These are phyloP conservation scores for Xylaria scruposa DNA, from an alignment of 495 filamentous ascomycete species.

Conservation along the genomic window DNA sequence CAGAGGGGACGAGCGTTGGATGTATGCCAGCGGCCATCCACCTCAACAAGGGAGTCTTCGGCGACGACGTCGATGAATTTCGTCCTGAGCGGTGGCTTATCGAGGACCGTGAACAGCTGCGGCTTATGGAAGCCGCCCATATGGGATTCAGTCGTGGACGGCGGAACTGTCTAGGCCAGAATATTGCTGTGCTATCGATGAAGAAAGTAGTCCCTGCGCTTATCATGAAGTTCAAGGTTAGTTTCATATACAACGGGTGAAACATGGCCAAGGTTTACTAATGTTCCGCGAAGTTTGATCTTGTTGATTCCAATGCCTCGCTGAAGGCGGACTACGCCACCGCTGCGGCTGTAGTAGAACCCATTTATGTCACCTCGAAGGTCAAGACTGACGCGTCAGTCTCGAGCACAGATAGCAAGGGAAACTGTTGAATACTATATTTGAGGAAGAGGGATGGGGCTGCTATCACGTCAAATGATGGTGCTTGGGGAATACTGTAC, in stretches of 20 bases:
- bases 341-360: slow-evolving; percentile 19
- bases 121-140: slow-evolving; percentile 52
- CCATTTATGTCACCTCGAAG: slow-evolving; percentile 29
- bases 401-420: background rate
- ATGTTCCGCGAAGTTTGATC: slow-evolving; percentile 27
- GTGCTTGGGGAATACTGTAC: background rate
- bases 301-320: slow-evolving; percentile 30
- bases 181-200: slow-evolving; percentile 67
- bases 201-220: slow-evolving; percentile 69
- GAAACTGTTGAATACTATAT: background rate
- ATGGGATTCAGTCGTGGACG: slow-evolving; percentile 65
- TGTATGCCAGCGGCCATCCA: slow-evolving; percentile 53
- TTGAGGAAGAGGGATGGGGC: background rate
- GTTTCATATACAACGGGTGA: background rate
- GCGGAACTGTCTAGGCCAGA: slow-evolving; percentile 68
- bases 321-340: slow-evolving; percentile 28
- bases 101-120: slow-evolving; percentile 39
- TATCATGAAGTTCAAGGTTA: slow-evolving; percentile 44
- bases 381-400: slow-evolving; percentile 15
- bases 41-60: slow-evolving; percentile 56
- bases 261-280: slow-evolving; percentile 18
- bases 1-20: slow-evolving; percentile 49
- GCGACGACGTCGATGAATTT: slow-evolving; percentile 58
- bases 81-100: slow-evolving; percentile 64
- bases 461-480: background rate